phyloP scores from a whole-genome alignment of 192 early-diverging fungal species.

The Backusella macrospora region DNA sequence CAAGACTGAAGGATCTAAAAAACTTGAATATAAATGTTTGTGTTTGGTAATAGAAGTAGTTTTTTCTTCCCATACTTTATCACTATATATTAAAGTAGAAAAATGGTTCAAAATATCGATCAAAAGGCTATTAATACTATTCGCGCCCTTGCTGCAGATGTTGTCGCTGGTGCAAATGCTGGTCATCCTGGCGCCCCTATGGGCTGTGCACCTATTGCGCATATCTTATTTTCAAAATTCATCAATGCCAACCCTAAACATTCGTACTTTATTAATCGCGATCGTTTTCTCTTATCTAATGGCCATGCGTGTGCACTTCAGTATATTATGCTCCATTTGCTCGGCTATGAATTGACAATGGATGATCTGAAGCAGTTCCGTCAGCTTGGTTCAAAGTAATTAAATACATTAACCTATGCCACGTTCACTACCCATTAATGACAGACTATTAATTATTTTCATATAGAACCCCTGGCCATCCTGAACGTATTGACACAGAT shows the following conservation, averaged over 20 bases:
- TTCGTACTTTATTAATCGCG: conserved; percentile 91
- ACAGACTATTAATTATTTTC: neutral
- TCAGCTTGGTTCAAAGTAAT: conserved; percentile 78
- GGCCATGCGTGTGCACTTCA: conserved; percentile 94
- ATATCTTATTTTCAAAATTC: conserved; percentile 84
- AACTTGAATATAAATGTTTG: neutral
- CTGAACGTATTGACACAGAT: conserved; percentile 80
- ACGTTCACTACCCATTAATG: neutral
- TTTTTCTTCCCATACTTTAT: conserved; percentile 19
- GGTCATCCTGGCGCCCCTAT: conserved; percentile 98
- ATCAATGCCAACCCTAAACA: conserved; percentile 86
- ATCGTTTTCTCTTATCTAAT: conserved; percentile 97
- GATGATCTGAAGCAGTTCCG: conserved; percentile 93
- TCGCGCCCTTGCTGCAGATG: conserved; percentile 86
- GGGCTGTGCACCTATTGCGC: conserved; percentile 95
- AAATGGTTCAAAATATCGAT: conserved; percentile 53
- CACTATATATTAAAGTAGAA: conserved; percentile 19
- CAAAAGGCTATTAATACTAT: conserved; percentile 82
- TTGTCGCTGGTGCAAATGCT: conserved; percentile 85
- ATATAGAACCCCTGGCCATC: conserved; percentile 92
- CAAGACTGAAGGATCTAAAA: neutral
- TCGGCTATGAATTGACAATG: conserved; percentile 85
- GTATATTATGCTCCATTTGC: conserved; percentile 88
- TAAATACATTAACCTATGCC: conserved; percentile 11
- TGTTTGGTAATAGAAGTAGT: neutral